Base-by-base conservation (phyloP, 2,329 filamentous ascomycete species). In the Cladophialophora yegresii region DNA sequence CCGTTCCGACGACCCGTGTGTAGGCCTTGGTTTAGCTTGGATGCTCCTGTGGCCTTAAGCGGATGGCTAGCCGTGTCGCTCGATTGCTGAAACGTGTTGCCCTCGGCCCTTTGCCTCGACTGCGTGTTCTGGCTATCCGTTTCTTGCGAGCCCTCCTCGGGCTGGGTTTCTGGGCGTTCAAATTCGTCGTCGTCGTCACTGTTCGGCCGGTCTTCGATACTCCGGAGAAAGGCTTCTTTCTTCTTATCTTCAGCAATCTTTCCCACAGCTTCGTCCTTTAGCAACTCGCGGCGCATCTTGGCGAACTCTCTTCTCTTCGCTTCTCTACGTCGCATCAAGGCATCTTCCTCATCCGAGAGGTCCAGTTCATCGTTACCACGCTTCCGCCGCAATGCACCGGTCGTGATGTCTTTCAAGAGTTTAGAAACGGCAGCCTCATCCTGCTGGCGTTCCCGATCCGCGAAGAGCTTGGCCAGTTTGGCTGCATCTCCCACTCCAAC, bases 391-490 rank as follows among this genome's bases (percentile, higher is more conserved):
- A 99, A 84, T 76, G 87, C 89, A 57, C 95, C 95, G 12, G 89
- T 96, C 4, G 91, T 95, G 72, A 99, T 89, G 74, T 98, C 93
- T 71, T 91, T 93, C 82, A 95, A 92, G 58, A 99, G 84, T 79
- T 95, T 95, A 72, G 93, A 90, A 13, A 97, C 89, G 70, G 91
- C 87, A 71, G 93, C 92, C 75, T 96, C 92, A 72, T 98, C 92
- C 43, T 86, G 85, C 43, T 84, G 86, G 66, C 92, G 88, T 72
- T 93, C 88, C 58, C 90, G 89, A 70, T 96, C 89, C 33, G 92
- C 92, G 78, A 90, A 92, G 72, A 95, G 89, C 23, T 91, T 92
- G 49, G 93, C 93, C 64, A 97, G 80, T 75, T 92, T 87, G 51
- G 88, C 84, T 75, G 92, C 91, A 67, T 98, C 89, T 3, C 87